Conservation (phyloP, 306 rosid species). For the Phaseolus lunatus region DNA sequence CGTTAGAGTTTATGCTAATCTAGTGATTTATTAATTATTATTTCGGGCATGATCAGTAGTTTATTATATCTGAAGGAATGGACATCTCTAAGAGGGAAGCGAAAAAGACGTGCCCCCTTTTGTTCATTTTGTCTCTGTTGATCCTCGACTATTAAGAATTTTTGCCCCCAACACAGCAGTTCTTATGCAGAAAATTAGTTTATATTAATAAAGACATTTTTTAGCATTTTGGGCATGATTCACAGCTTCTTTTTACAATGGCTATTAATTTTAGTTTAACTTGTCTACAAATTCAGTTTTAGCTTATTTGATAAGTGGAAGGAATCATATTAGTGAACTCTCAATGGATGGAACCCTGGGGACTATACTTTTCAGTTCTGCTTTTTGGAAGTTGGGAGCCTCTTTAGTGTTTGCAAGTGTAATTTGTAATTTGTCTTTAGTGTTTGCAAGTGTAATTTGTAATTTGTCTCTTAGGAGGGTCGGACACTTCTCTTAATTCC, state of each 20-base stretch:
- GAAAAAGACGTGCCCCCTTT: constrained; percentile 2
- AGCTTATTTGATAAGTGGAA: neutral
- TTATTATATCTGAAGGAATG: constrained; percentile 30
- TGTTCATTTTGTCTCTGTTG: constrained; percentile 17
- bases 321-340: neutral
- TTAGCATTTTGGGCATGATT: constrained; percentile 7
- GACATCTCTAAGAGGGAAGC: neutral
- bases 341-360: neutral
- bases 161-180: constrained; percentile 4
- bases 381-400: neutral
- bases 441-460: too few species aligned
- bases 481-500: too few species aligned
- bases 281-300: neutral
- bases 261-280: neutral
- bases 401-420: too few species aligned
- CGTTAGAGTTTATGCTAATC: constrained; percentile 30
- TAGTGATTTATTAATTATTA: constrained; percentile 34
- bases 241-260: constrained; percentile 6
- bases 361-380: neutral
- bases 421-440: too few species aligned
- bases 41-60: constrained; percentile 21
- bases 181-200: constrained; percentile 15
- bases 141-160: constrained; percentile 27
- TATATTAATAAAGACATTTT: constrained; percentile 33
- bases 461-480: too few species aligned